Evolutionary conservation across 2,329 filamentous ascomycete genomes (phyloP).

Genomic region (Ophiocordyceps camponoti-leonardi): DNA sequence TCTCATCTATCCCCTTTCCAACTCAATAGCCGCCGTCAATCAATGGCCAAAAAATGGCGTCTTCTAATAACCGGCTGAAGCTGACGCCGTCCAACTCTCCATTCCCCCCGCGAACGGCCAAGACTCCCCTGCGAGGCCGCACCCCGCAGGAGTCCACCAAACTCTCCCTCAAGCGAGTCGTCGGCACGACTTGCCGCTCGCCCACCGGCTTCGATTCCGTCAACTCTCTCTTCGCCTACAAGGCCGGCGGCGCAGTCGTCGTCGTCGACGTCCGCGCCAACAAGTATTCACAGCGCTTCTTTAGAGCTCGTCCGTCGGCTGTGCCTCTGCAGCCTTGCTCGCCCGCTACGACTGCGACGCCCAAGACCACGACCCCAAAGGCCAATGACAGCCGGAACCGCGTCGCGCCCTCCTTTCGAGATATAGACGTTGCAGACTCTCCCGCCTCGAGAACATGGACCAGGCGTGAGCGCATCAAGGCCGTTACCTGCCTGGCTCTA

Average conservation of each 20-base stretch:
- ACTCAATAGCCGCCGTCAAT: conserved; percentile 19
- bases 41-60: conserved; percentile 42
- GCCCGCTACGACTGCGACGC: conserved; percentile 27
- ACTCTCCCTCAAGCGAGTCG: conserved; percentile 64
- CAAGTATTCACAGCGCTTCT: conserved; percentile 65
- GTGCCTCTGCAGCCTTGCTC: conserved; percentile 42
- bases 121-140: conserved; percentile 42
- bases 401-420: conserved; percentile 26
- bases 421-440: conserved; percentile 47
- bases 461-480: conserved; percentile 82
- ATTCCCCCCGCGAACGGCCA: conserved; percentile 40
- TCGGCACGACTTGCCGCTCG: conserved; percentile 76
- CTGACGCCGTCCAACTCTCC: conserved; percentile 66
- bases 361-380: conserved; percentile 30
- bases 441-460: conserved; percentile 59
- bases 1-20: neutral
- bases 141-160: conserved; percentile 34
- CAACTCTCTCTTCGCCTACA: conserved; percentile 68
- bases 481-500: conserved; percentile 77
- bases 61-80: conserved; percentile 41
- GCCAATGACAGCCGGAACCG: conserved; percentile 46
- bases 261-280: conserved; percentile 63
- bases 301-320: conserved; percentile 66
- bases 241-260: conserved; percentile 85
- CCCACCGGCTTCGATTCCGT: conserved; percentile 77